These are phyloP conservation scores for Backusella sp. DNA, from an alignment of 192 early-diverging fungal species.

Conservation along the genomic window DNA sequence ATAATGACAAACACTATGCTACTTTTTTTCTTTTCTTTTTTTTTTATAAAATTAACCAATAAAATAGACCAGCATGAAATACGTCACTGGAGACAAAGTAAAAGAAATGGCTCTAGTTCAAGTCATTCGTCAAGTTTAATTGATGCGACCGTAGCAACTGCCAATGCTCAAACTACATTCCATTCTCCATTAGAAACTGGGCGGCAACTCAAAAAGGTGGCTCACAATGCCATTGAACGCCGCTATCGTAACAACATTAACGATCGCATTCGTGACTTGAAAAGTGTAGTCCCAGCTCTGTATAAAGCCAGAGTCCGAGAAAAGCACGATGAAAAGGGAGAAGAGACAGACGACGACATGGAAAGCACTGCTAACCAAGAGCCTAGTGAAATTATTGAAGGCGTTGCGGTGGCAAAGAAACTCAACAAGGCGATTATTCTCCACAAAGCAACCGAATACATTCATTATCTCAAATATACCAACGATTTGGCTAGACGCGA, in stretches of 20 bases:
- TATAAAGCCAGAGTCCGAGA: slow-evolving; percentile 44
- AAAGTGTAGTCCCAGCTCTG: slow-evolving; percentile 81
- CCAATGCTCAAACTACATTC: neutral
- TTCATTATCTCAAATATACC: slow-evolving; percentile 54
- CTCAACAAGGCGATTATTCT: slow-evolving; percentile 95
- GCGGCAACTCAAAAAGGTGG: slow-evolving; percentile 75
- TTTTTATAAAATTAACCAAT: neutral
- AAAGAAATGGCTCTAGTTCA: neutral
- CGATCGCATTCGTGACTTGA: slow-evolving; percentile 86
- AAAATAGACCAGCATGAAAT: neutral
- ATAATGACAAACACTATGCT: neutral
- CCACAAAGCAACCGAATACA: slow-evolving; percentile 91
- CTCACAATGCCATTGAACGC: slow-evolving; percentile 92
- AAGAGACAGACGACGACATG: slow-evolving; percentile 32
- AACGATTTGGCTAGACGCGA: slow-evolving; percentile 41
- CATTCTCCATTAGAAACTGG: neutral
- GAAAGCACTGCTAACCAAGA: slow-evolving; percentile 36
- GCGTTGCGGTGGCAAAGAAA: slow-evolving; percentile 80
- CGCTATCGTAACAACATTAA: slow-evolving; percentile 96
- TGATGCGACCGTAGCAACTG: neutral
- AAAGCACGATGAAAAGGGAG: slow-evolving; percentile 48
- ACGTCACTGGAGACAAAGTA: neutral
- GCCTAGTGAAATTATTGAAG: slow-evolving; percentile 59
- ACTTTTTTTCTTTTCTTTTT: neutral
- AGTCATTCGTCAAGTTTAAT: neutral